Base-by-base conservation (phyloP, 2,329 filamentous ascomycete species). In the Davidsoniella australis region DNA sequence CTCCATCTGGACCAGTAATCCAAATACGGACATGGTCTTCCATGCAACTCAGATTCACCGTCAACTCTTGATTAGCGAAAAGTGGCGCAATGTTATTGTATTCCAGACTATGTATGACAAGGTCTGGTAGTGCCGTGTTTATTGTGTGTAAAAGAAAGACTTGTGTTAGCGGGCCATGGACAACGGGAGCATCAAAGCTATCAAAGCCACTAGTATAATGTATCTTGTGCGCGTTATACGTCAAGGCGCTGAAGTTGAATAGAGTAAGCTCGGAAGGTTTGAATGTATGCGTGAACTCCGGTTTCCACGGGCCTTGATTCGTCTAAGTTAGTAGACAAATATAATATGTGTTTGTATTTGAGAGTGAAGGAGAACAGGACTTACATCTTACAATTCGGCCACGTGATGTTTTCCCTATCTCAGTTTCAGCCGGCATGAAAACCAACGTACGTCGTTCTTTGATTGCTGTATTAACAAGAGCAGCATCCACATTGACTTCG, bases 211-310 rank as follows among this genome's bases (percentile, higher is more conserved):
- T 72, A 47, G 78, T 79, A 64, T 85, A 93, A 64, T 98, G 91
- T 57, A 98, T 95, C 14, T 74, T 71, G 64, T 98, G 91, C 1
- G 86, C 85, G 63, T 98, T 98, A 68, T 86, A 88, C 2, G 84
- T 89, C 33, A 98, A 74, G 0, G 87, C 87, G 17, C 83, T 91
- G 68, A 89, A 96, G 52, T 88, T 78, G 66, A 94, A 94, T 48
- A 98, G 76, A 4, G 95, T 73, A 4, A 73, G 68, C 2, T 75
- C 69, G 2, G 80, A 79, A 1, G 87, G 85, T 0, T 66, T 73
- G 20, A 94, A 65, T 0, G 67, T 65, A 56, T 82, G 40, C 10
- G 23, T 33, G 37, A 29, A 17, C 16, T 23, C 12, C 5, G 49
- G 46, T 33, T 26, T 49, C 33, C 52, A 47, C 8, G 41, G 46